Conservation (phyloP, 2,329 filamentous ascomycete genomes). For the Berkeleyomyces basicola region DNA sequence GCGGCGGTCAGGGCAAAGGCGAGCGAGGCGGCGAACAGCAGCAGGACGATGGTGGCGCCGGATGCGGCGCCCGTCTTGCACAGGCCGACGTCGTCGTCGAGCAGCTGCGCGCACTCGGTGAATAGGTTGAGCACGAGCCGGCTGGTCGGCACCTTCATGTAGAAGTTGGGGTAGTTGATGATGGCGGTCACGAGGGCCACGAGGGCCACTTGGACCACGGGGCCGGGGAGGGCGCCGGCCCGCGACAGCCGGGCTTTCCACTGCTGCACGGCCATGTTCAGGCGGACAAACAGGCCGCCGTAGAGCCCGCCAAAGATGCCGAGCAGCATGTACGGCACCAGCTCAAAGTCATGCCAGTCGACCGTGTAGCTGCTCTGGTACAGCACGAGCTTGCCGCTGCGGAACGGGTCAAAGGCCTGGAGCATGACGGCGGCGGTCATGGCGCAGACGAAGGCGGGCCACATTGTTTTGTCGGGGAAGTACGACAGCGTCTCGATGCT, state of each 20-base stretch:
- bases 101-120: slow-evolving; percentile 67
- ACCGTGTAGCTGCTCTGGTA: slow-evolving; percentile 90
- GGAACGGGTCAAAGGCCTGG: slow-evolving; percentile 84
- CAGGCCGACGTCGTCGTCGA: slow-evolving; percentile 75
- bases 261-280: slow-evolving; percentile 72
- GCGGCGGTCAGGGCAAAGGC: slow-evolving; percentile 74
- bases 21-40: slow-evolving; percentile 65
- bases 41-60: slow-evolving; percentile 63
- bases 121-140: slow-evolving; percentile 88
- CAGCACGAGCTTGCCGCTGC: slow-evolving; percentile 85
- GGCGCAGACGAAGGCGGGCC: slow-evolving; percentile 97
- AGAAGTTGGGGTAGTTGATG: slow-evolving; percentile 89
- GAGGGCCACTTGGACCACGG: slow-evolving; percentile 63
- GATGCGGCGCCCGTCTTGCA: slow-evolving; percentile 46
- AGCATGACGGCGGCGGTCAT: slow-evolving; percentile 96
- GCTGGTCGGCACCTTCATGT: slow-evolving; percentile 84
- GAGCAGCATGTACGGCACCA: slow-evolving; percentile 72
- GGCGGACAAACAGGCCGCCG: slow-evolving; percentile 83
- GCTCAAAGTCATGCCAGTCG: slow-evolving; percentile 87
- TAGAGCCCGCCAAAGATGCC: slow-evolving; percentile 87
- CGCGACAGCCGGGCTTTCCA: slow-evolving; percentile 48
- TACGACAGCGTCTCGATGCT: slow-evolving; percentile 94
- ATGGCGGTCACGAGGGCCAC: slow-evolving; percentile 70
- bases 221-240: slow-evolving; percentile 46
- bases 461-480: slow-evolving; percentile 98